Conservation (phyloP, 495 filamentous ascomycete species). For the Lindgomyces ingoldianus region DNA sequence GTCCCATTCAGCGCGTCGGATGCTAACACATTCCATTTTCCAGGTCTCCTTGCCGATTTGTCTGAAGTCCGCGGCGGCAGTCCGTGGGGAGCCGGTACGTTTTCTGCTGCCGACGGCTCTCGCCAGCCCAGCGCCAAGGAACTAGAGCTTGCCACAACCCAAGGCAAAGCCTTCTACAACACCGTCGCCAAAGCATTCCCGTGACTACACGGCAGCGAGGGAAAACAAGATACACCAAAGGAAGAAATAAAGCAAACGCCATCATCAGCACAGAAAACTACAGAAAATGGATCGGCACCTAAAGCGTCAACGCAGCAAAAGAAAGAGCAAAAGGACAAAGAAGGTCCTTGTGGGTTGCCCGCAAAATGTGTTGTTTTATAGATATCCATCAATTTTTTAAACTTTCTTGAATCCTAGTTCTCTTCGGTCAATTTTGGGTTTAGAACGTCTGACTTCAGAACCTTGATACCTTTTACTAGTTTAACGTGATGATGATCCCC, state of each 20-base stretch:
- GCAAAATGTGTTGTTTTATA: constrained; percentile 65
- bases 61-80: constrained; percentile 78
- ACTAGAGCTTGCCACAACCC: constrained; percentile 71
- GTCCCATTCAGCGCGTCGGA: background rate
- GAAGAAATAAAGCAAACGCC: too few relatives aligned
- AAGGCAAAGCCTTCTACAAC: constrained; percentile 87
- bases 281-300: constrained; percentile 7
- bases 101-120: constrained; percentile 74
- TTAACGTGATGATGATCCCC: too few relatives aligned
- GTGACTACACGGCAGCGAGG: constrained; percentile 74
- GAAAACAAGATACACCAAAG: constrained; percentile 12
- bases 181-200: constrained; percentile 69
- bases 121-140: constrained; percentile 76
- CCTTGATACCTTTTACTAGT: too few relatives aligned
- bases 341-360: constrained; percentile 72
- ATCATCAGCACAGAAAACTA: background rate
- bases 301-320: constrained; percentile 26
- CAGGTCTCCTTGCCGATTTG: constrained; percentile 61
- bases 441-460: too few relatives aligned
- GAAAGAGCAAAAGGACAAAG: constrained; percentile 42
- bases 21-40: background rate
- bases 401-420: too few relatives aligned
- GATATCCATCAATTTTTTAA: too few relatives aligned
- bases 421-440: too few relatives aligned
- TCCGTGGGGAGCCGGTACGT: constrained; percentile 94